These are phyloP conservation scores for Candida maesae DNA, from an alignment of 805 yeast species.

Conservation along the genomic window DNA sequence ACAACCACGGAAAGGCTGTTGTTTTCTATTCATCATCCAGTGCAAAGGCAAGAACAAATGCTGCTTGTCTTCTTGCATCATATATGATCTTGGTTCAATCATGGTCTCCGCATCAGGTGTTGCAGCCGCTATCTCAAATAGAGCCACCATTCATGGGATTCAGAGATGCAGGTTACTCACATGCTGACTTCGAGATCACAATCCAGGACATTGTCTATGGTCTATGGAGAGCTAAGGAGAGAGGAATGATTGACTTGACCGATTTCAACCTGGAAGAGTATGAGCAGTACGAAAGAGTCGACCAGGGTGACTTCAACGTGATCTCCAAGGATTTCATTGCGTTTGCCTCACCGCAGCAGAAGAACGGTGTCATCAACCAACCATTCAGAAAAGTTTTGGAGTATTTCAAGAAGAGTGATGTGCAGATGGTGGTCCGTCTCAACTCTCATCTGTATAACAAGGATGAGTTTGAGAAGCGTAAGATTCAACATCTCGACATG, in stretches of 20 bases:
- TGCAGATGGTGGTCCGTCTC: slow-evolving; percentile 84
- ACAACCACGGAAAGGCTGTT: slow-evolving; percentile 81
- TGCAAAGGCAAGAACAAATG: slow-evolving; percentile 81
- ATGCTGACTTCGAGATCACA: slow-evolving; percentile 89
- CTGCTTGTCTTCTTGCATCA: slow-evolving; percentile 91
- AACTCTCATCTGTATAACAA: slow-evolving; percentile 90
- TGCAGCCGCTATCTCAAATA: slow-evolving; percentile 89
- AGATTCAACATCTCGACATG: slow-evolving; percentile 90
- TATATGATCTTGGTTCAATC: slow-evolving; percentile 93
- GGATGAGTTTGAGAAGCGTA: slow-evolving; percentile 73
- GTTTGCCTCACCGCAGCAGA: slow-evolving; percentile 92
- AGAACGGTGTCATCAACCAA: slow-evolving; percentile 47
- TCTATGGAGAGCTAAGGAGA: slow-evolving; percentile 95
- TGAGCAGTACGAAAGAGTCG: slow-evolving; percentile 92
- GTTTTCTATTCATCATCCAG: slow-evolving; percentile 85
- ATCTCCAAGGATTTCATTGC: slow-evolving; percentile 93
- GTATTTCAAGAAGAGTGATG: slow-evolving; percentile 68
- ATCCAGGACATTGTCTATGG: slow-evolving; percentile 96
- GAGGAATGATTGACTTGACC: slow-evolving; percentile 82
- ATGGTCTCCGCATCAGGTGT: slow-evolving; percentile 97
- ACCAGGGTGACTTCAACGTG: slow-evolving; percentile 93
- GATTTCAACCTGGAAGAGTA: slow-evolving; percentile 88
- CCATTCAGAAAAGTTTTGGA: slow-evolving; percentile 79
- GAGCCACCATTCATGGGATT: slow-evolving; percentile 94
- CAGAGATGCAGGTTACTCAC: slow-evolving; percentile 96